Conservation (phyloP, 257 asterid species). For the Leptodermis oblonga region DNA sequence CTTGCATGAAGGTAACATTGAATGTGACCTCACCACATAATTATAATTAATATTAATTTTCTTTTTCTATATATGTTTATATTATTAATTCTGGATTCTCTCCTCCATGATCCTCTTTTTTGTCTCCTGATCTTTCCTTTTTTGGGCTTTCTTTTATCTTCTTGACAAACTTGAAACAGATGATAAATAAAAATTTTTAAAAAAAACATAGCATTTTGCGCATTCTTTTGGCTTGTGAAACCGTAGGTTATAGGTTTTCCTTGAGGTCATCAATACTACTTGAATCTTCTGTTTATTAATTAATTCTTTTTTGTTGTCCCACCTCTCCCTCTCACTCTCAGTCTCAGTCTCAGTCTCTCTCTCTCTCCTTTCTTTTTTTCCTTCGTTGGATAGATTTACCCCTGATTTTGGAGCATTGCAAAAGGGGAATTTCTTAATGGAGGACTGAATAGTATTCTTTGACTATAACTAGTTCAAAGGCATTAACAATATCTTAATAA, state of each 20-base stretch:
- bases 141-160: conserved; percentile 11
- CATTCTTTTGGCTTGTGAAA: not conserved
- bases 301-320: too few relatives aligned
- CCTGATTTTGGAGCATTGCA: not conserved
- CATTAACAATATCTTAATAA: not conserved
- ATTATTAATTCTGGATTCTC: conserved; percentile 25
- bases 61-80: too few relatives aligned
- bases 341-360: too few relatives aligned
- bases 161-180: not conserved
- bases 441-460: not conserved
- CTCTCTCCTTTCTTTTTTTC: too few relatives aligned
- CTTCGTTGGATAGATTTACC: too few relatives aligned
- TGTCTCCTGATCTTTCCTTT: conserved; percentile 19
- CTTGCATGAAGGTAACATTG: conserved; percentile 56
- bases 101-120: conserved; percentile 15
- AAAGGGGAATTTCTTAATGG: not conserved
- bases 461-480: not conserved
- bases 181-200: too few relatives aligned
- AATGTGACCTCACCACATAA: conserved; percentile 38
- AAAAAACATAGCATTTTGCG: conserved; percentile 1
- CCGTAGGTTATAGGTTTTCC: not conserved
- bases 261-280: too few relatives aligned
- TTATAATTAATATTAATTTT: conserved; percentile 18
- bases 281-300: too few relatives aligned
- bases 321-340: not conserved